These are phyloP conservation scores for Emericellopsis terricola DNA, from an alignment of 495 filamentous ascomycete genomes.

Conservation along the genomic window DNA sequence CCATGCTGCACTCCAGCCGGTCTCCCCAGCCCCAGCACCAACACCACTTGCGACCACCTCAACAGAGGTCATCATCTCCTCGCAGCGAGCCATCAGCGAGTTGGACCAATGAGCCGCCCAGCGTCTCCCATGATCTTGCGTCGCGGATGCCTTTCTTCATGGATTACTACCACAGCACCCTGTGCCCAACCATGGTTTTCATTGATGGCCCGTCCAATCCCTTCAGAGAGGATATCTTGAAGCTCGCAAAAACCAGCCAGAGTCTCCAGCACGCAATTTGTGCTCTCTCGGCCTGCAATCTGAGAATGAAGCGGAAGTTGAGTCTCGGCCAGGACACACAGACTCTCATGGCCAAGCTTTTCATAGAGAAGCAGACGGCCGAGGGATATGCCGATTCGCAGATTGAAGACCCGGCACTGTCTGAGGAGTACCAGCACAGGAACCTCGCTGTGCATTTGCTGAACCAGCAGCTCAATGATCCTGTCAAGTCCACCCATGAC, in stretches of 20 bases:
- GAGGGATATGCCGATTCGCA: slow-evolving; percentile 13
- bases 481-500: slow-evolving; percentile 56
- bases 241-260: slow-evolving; percentile 56
- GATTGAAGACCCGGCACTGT: slow-evolving; percentile 29
- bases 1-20: not conserved
- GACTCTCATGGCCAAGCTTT: slow-evolving; percentile 15
- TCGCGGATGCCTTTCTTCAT: slow-evolving; percentile 43
- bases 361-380: slow-evolving; percentile 16
- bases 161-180: slow-evolving; percentile 71
- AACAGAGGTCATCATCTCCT: slow-evolving; percentile 20
- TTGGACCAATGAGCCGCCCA: slow-evolving; percentile 11
- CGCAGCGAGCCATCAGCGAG: slow-evolving; percentile 15
- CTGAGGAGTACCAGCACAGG: slow-evolving; percentile 73
- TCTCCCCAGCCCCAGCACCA: not conserved
- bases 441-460: slow-evolving; percentile 63
- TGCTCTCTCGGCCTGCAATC: slow-evolving; percentile 72
- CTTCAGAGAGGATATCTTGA: slow-evolving; percentile 69
- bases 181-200: slow-evolving; percentile 79
- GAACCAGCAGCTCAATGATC: slow-evolving; percentile 66
- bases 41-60: slow-evolving; percentile 25
- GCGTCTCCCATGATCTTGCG: slow-evolving; percentile 30
- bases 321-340: slow-evolving; percentile 30
- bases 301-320: slow-evolving; percentile 41
- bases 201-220: slow-evolving; percentile 77
- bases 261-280: slow-evolving; percentile 86